A percentile compares a stretch with the other conserved stretches of the same genome.
phyloP scores from a whole-genome alignment of 2,329 filamentous ascomycete genomes.

The Rugonectria rugulosa region DNA sequence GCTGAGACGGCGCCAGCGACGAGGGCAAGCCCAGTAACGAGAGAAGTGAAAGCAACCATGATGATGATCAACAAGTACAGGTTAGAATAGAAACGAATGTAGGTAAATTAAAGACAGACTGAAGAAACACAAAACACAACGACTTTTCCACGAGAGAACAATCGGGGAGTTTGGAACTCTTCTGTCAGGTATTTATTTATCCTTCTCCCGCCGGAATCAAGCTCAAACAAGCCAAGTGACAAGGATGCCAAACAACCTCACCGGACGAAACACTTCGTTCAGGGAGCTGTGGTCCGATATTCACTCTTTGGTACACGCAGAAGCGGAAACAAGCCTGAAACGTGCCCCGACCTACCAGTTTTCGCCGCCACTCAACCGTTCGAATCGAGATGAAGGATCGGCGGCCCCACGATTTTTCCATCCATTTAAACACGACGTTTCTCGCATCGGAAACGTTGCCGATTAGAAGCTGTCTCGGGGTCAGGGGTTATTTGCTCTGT shows the following conservation, averaged over 20 bases:
- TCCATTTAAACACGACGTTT: slow-evolving; percentile 25
- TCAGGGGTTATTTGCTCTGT: too few species aligned
- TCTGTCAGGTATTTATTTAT: slow-evolving; percentile 4
- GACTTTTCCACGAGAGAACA: background rate
- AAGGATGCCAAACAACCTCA: slow-evolving; percentile 2
- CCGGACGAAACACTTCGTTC: background rate
- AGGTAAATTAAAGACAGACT: background rate
- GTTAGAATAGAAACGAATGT: slow-evolving; percentile 1
- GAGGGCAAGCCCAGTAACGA: slow-evolving; percentile 37
- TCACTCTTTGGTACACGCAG: slow-evolving; percentile 13
- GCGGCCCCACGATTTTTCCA: slow-evolving; percentile 30
- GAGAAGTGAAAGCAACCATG: slow-evolving; percentile 38
- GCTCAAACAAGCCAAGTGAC: background rate
- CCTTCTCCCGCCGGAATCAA: background rate
- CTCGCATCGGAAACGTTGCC: background rate
- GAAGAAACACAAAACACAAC: background rate
- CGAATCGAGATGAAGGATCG: slow-evolving; percentile 31
- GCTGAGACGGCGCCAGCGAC: slow-evolving; percentile 29
- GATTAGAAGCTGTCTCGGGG: background rate
- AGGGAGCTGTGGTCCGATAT: slow-evolving; percentile 7
- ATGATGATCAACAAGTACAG: background rate
- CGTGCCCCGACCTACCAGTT: slow-evolving; percentile 17
- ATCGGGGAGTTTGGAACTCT: background rate
- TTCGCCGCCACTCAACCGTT: slow-evolving; percentile 10
- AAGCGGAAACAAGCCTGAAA: slow-evolving; percentile 32